Base-by-base conservation (phyloP, 192 early-diverging fungal genomes). In the Umbelopsis vinacea region DNA sequence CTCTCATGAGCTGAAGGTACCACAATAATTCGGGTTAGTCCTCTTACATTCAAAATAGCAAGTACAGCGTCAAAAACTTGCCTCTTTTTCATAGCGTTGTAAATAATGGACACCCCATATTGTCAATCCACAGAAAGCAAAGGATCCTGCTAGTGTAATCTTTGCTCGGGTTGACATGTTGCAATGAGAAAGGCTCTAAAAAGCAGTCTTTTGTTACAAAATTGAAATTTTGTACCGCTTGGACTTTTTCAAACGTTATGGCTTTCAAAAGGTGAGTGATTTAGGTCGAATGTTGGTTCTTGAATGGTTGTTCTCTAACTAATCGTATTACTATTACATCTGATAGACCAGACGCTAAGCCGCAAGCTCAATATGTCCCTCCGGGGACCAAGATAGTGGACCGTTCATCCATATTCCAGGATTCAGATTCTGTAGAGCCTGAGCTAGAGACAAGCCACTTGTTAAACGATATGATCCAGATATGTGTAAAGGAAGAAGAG, bases 81-180 rank as follows among this genome's bases (percentile, higher is more conserved):
- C 78, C 68, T 75, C 74, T 73, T 80, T 72, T 45, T 80, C 74
- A 53, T 69, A 69, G 4, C 67, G 52, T 46, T 80, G 78, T 7
- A 76, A 17, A 68, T 80, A 80, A 46, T 76, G 78, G 0, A 80
- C 78, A 23, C 78, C 77, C 46, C 60, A 74, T 2, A 79, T 69
- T 7, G 77, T 55, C 10, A 38, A 73, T 63, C 77, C 71, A 24
- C 77, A 79, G 22, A 79, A 79, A 10, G 55, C 50, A 33, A 79
- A 71, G 15, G 77, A 79, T 17, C 69, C 47, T 9, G 57, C 77
- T n/a, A 79, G 53, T 23, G 77, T 79, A 14, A 73, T 48, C 26
- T 79, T 79, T 29, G 77, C 77, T 24, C 60, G 47, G 48, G 77
- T 79, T 46, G 77, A 79, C 77, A 79, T 79, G 50, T 69, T 47